phyloP scores from a whole-genome alignment of 768 basidiomycete genomes.

The Russula sp. region DNA sequence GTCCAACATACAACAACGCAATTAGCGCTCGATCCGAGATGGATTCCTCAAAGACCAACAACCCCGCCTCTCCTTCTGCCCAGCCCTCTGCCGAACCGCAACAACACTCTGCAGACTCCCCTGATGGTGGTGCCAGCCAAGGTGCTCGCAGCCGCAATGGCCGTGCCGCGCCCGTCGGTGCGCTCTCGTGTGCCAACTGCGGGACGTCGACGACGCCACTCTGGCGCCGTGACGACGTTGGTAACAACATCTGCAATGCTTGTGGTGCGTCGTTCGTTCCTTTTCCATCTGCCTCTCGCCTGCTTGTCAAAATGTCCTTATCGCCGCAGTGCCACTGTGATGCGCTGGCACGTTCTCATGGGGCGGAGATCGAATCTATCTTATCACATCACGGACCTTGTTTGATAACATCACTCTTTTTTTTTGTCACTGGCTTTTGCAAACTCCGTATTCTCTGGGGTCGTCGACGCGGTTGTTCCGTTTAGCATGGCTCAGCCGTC shows the following conservation, averaged over 20 bases:
- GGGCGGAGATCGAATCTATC: constrained; percentile 16
- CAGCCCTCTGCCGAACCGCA: constrained; percentile 20
- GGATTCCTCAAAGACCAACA: constrained; percentile 24
- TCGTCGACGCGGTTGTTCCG: neutral
- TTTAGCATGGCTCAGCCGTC: no score
- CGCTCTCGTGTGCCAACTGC: constrained; percentile 81
- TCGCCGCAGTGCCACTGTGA: constrained; percentile 11
- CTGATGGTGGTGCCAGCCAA: constrained; percentile 16
- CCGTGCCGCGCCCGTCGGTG: constrained; percentile 47
- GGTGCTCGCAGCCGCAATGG: constrained; percentile 19
- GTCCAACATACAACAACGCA: constrained; percentile 93
- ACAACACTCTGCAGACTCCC: constrained; percentile 13
- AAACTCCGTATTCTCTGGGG: neutral
- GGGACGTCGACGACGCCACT: constrained; percentile 84
- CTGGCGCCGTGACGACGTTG: constrained; percentile 85
- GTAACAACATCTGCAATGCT: constrained; percentile 92
- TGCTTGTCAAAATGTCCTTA: constrained; percentile 8
- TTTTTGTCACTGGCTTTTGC: constrained; percentile 5
- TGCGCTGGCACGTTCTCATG: constrained; percentile 17
- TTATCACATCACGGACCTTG: constrained; percentile 31
- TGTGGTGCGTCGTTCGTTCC: constrained; percentile 58
- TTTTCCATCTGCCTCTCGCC: constrained; percentile 23
- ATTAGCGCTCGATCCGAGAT: constrained; percentile 37
- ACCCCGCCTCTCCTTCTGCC: constrained; percentile 25
- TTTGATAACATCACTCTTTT: constrained; percentile 28